Conservation (phyloP, 2,329 filamentous ascomycete species). For the Colletotrichum echinochloae region DNA sequence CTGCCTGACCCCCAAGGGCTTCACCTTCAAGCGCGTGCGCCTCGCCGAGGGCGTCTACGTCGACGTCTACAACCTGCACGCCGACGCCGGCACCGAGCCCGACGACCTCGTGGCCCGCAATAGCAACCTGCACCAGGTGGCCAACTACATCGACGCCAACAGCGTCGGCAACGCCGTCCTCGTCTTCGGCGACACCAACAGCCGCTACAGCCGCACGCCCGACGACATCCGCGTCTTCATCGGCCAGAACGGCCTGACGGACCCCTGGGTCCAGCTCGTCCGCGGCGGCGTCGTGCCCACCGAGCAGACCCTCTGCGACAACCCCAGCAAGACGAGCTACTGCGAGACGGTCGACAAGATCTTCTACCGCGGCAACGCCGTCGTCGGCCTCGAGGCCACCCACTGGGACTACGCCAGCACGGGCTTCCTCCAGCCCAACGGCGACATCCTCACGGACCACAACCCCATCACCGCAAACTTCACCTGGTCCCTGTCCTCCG, state of each 20-base stretch:
- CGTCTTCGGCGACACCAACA: constrained; percentile 74
- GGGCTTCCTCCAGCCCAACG: constrained; percentile 68
- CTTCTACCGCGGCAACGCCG: constrained; percentile 66
- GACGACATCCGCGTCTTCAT: constrained; percentile 65
- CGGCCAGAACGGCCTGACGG: constrained; percentile 64
- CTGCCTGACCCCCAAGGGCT: constrained; percentile 77
- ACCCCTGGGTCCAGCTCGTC: constrained; percentile 70
- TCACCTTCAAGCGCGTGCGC: constrained; percentile 72
- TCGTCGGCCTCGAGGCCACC: constrained; percentile 60
- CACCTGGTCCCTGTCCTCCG: constrained; percentile 54
- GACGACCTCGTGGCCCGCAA: constrained; percentile 68
- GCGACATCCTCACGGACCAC: constrained; percentile 71
- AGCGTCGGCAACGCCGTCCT: constrained; percentile 72
- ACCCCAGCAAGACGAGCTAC: constrained; percentile 63
- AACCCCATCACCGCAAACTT: constrained; percentile 72
- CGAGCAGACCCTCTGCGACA: constrained; percentile 63
- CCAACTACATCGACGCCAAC: constrained; percentile 66
- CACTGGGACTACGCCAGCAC: constrained; percentile 66
- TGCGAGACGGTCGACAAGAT: constrained; percentile 79
- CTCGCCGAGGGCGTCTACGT: constrained; percentile 66
- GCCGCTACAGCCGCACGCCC: constrained; percentile 68
- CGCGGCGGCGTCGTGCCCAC: constrained; percentile 60
- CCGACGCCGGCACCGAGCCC: constrained; percentile 70
- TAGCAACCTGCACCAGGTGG: constrained; percentile 70
- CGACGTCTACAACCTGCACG: constrained; percentile 75